Conservation (phyloP, 805 yeast species). For the Nakazawaea populi region DNA sequence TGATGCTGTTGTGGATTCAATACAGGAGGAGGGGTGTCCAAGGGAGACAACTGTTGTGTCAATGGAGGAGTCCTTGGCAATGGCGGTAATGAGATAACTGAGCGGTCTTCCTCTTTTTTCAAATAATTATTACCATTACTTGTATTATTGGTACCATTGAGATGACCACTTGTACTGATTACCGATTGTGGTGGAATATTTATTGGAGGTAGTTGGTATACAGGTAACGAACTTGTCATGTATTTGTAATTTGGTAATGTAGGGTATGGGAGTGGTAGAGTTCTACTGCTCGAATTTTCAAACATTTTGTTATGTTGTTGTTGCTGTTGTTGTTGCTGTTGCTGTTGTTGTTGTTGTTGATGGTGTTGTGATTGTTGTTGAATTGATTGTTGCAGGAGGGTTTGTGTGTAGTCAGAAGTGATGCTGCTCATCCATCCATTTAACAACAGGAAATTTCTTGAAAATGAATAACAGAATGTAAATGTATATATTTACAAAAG, state of each 20-base stretch:
- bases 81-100: not conserved
- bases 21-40: conserved; percentile 1
- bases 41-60: not conserved
- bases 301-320: not conserved
- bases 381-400: not conserved
- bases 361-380: not conserved
- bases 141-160: not conserved
- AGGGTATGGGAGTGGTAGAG: conserved; percentile 1
- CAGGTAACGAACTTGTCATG: not conserved
- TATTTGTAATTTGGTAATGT: not conserved
- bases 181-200: not conserved
- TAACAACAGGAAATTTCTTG: not conserved
- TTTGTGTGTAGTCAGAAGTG: not conserved
- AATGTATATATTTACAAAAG: not conserved
- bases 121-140: not conserved
- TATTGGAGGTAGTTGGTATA: conserved; percentile 1
- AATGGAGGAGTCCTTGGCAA: not conserved
- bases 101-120: not conserved
- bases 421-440: not conserved
- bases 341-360: not conserved
- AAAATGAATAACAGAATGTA: not conserved
- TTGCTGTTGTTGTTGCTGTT: not conserved
- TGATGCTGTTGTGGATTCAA: conserved; percentile 3
- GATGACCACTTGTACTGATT: not conserved
- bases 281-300: conserved; percentile 3